Evolutionary conservation across 1,139 yeast species (phyloP).

Genomic region (Pneumocystis oryctolagi): DNA sequence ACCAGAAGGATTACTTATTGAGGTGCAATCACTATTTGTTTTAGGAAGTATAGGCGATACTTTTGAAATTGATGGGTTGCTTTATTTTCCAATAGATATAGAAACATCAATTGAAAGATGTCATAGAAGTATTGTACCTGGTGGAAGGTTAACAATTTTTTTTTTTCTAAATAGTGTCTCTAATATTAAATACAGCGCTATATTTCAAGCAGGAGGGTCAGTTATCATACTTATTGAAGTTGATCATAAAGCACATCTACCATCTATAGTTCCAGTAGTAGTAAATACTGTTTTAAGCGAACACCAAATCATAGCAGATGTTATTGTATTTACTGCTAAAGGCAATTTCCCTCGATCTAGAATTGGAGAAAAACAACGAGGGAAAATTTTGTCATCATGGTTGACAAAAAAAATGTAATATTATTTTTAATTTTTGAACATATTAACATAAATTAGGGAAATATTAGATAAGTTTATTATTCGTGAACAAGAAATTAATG

Average conservation of each 20-base stretch:
- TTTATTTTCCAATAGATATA: conserved; percentile 77
- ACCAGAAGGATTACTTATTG: conserved; percentile 32
- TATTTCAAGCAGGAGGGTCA: conserved; percentile 72
- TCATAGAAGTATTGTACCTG: conserved; percentile 42
- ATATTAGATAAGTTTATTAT: not conserved
- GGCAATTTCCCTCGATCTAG: conserved; percentile 56
- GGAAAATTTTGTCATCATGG: conserved; percentile 45
- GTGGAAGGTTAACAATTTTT: conserved; percentile 26
- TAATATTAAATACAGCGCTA: conserved; percentile 27
- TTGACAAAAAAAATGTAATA: conserved; percentile 31
- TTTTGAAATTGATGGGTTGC: conserved; percentile 78
- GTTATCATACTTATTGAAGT: conserved; percentile 69
- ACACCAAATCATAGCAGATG: conserved; percentile 74
- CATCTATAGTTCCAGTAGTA: conserved; percentile 70
- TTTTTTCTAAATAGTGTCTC: conserved; percentile 18
- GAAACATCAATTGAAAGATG: conserved; percentile 60
- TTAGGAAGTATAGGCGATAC: conserved; percentile 79
- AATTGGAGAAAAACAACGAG: conserved; percentile 63
- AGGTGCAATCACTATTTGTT: conserved; percentile 68
- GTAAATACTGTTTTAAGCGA: conserved; percentile 64
- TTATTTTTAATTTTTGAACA: conserved; percentile 9
- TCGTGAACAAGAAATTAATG: not conserved
- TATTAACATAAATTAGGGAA: not conserved
- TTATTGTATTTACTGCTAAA: conserved; percentile 61
- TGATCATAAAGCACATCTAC: conserved; percentile 29